Conservation (phyloP, 495 filamentous ascomycete species). For the Bryoglossum gracile region DNA sequence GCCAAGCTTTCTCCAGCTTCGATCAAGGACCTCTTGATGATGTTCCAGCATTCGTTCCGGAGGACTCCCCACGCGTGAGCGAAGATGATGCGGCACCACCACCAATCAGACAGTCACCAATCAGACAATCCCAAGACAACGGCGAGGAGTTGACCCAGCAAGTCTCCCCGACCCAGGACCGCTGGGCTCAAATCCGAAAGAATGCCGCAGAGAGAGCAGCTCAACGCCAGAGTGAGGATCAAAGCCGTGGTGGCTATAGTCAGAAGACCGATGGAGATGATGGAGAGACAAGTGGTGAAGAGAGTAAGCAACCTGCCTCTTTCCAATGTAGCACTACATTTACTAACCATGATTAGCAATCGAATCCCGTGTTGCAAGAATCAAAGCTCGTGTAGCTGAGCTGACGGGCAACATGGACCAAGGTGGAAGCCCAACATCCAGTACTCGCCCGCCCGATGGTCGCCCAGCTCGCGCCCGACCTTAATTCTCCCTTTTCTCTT, state of each 20-base stretch:
- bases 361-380: conserved; percentile 90
- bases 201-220: conserved; percentile 80
- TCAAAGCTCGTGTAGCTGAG: conserved; percentile 94
- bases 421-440: conserved; percentile 7
- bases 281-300: conserved; percentile 86
- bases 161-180: conserved; percentile 46
- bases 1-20: conserved; percentile 73
- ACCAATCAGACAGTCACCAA: conserved; percentile 10
- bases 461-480: conserved; percentile 3
- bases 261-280: conserved; percentile 57
- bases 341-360: conserved; percentile 58
- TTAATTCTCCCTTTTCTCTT: not conserved
- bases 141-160: conserved; percentile 15
- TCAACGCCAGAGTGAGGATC: conserved; percentile 51
- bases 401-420: conserved; percentile 76
- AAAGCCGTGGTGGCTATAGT: conserved; percentile 35
- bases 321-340: not conserved
- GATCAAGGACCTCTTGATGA: conserved; percentile 85
- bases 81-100: conserved; percentile 36
- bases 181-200: conserved; percentile 93
- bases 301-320: conserved; percentile 58
- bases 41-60: conserved; percentile 75
- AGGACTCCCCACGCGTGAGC: conserved; percentile 46
- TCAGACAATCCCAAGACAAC: not conserved
- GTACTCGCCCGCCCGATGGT: not conserved